A percentile compares a stretch with the other conserved stretches of the same genome.
Evolutionary conservation across 768 basidiomycete species (phyloP).

Genomic region (Amanita phalloides): DNA sequence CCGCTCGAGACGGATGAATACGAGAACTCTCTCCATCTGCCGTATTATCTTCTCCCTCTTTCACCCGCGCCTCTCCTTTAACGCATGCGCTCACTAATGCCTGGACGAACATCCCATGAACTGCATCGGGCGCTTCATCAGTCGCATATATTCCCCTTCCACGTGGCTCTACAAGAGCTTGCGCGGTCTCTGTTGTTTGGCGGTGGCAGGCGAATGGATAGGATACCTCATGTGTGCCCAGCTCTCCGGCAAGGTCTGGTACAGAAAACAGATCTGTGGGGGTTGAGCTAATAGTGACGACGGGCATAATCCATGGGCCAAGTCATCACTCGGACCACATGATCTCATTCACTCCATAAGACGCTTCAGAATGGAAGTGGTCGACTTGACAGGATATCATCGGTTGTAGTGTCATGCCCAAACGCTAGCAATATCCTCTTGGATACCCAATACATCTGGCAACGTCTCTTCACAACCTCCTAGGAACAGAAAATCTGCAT

Average conservation of each 20-base stretch:
- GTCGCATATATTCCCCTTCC: constrained; percentile 46
- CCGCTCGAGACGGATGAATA: constrained; percentile 31
- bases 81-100: constrained; percentile 19
- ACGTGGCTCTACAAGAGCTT: constrained; percentile 32
- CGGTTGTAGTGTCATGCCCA: neutral
- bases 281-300: neutral
- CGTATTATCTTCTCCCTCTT: constrained; percentile 23
- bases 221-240: constrained; percentile 19
- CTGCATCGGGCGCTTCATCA: constrained; percentile 36
- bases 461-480: constrained; percentile 38
- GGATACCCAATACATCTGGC: constrained; percentile 27
- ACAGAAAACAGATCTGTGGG: constrained; percentile 16
- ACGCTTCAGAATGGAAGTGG: neutral
- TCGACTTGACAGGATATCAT: too few species aligned
- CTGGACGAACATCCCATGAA: constrained; percentile 26
- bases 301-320: neutral
- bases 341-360: too few species aligned
- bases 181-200: constrained; percentile 28
- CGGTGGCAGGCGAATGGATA: constrained; percentile 28
- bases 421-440: neutral
- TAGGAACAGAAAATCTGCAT: constrained; percentile 39
- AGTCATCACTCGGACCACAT: too few species aligned
- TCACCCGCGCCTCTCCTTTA: constrained; percentile 11
- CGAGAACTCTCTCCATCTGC: constrained; percentile 34
- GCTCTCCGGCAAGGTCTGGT: constrained; percentile 12